Conservation (phyloP, 768 basidiomycete genomes). For the Lanmaoa pseudosensibilis region DNA sequence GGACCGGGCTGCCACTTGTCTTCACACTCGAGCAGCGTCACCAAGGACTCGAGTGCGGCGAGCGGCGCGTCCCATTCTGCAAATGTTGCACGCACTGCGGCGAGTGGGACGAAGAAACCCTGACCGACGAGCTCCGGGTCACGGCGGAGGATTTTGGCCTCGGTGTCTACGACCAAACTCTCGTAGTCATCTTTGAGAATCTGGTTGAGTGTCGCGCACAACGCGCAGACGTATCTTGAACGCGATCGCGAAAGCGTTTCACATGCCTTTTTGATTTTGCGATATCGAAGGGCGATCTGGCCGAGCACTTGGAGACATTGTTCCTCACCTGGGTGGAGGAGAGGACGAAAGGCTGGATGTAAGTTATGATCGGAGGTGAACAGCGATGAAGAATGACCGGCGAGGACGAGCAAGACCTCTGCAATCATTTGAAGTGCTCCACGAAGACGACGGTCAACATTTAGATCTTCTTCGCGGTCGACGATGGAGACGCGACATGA, state of each 20-base stretch:
- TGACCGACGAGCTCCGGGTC: constrained; percentile 77
- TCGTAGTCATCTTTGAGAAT: constrained; percentile 83
- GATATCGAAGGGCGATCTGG: constrained; percentile 71
- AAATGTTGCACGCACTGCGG: constrained; percentile 79
- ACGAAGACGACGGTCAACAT: not conserved
- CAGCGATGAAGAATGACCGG: constrained; percentile 84
- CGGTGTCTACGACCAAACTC: constrained; percentile 73
- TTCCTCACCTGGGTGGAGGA: constrained; percentile 88
- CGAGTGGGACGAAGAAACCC: constrained; percentile 82
- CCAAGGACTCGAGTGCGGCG: constrained; percentile 62
- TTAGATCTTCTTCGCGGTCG: not conserved
- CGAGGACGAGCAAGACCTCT: constrained; percentile 82
- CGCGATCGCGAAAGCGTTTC: constrained; percentile 50
- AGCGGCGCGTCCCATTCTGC: constrained; percentile 88
- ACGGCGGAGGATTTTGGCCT: constrained; percentile 72
- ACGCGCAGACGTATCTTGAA: constrained; percentile 77
- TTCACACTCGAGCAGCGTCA: constrained; percentile 59
- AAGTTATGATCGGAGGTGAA: constrained; percentile 62
- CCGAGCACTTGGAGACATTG: constrained; percentile 81
- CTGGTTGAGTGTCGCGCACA: constrained; percentile 70
- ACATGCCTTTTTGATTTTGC: constrained; percentile 63
- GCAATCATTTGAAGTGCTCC: constrained; percentile 63
- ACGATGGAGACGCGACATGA: not conserved
- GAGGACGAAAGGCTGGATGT: constrained; percentile 61
- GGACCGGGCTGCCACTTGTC: constrained; percentile 64